Base-by-base conservation (phyloP, 2,329 filamentous ascomycete species). In the Colletotrichum tropicicola region DNA sequence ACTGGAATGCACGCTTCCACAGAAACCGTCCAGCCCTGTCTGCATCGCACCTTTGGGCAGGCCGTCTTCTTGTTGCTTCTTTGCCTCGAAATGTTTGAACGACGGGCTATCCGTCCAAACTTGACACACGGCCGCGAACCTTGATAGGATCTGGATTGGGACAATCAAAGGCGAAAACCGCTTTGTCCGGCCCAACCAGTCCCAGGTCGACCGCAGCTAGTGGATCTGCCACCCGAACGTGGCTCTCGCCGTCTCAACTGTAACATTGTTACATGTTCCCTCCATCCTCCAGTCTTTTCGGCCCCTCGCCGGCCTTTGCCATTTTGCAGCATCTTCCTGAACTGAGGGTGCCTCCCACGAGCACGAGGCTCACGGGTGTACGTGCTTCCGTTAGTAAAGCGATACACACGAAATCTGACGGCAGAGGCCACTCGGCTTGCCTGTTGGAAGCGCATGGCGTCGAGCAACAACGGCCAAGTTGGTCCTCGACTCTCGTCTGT, bases 171-270 rank as follows among this genome's bases (percentile, higher is more conserved):
- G 25, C 56, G 30, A 17, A 61, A 62, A 39, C 57, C 51, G 57
- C 62, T 39, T 56, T 65, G 57, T 62, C 62, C 51, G 49, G 44
- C 37, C 43, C 37, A 51, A 49, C 58, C 51, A 55, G 58, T 61
- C 62, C 57, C 49, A 56, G 62, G 43, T 65, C 51, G 51, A 65
- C 44, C 62, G 44, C 27, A 56, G 49, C 51, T 65, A 61, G 62
- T 37, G 57, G 57, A 65, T 65, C 62, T 65, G 62, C 62, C 62
- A 65, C 62, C 62, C 62, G 62, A 65, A 65, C 62, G 62, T 65
- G 57, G 62, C 44, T 39, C 44, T 61, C 61, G 62, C 57, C 57
- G 62, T 65, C 62, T 65, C 62, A 65, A 65, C 44, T 56, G 62
- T 45, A 62, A 45, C 49, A 62, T 61, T 37, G 62, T 56, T 56